Evolutionary conservation across 2,329 filamentous ascomycete species (phyloP), one percentile per base, ranked within the genome.

Genomic region (Balansia obtecta): DNA sequence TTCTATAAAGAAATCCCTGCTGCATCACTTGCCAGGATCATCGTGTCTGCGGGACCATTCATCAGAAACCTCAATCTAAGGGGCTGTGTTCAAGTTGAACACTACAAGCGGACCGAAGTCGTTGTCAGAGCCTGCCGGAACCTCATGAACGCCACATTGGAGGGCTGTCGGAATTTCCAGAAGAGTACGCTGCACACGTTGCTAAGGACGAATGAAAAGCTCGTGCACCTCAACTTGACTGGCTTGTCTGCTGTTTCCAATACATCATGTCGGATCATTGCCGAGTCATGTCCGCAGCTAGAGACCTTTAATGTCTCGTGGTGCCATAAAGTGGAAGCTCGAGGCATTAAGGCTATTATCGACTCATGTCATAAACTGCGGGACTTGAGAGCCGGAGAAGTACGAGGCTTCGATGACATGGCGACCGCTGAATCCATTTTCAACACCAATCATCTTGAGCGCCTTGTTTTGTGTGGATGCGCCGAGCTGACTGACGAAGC

Each of bases 1-100:
- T 97, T 91, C 66, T 96, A 97, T 63, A 79, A 78, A 55, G 80
- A 89, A 48, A 97, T 97, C 56, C 85, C 91, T 0, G 86, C 86
- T 20, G 82, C 87, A 55, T 86, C 87, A 0, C 70, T 98, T 45
- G 80, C 89, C 50, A 88, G 85, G 60, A 89, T 97, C 54, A 89
- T 97, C 61, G 80, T 82, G 1, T 76, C 82, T 3, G 88, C 89
- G 1, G 93, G 91, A 0, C 88, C 91, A 0, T 98, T 97, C 59
- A 82, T 97, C 49, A 86, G 86, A 57, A 82, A 95, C 58, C 74
- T 98, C 50, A 97, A 97, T 60, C 75, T 98, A 3, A 75, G 91
- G 57, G 93, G 93, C 27, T 98, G 91, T 63, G 79, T 95, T 34
- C 93, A 97, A 64, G 76, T 97, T 48, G 79, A 87, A 56, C 85